These are phyloP conservation scores for Inosperma sp. DNA, from an alignment of 768 basidiomycete genomes.

Conservation along the genomic window DNA sequence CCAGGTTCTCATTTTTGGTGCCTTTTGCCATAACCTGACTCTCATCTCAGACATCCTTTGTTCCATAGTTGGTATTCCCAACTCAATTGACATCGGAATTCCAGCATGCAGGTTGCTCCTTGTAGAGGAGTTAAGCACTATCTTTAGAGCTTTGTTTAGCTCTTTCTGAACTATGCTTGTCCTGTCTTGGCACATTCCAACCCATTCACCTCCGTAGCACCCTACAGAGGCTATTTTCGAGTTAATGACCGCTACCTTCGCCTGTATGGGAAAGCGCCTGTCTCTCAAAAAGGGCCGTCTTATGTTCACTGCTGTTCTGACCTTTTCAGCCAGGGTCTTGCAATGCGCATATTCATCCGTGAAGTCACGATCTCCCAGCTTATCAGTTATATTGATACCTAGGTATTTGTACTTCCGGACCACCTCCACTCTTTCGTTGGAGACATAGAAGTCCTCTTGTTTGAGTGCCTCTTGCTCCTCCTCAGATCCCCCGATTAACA, in stretches of 20 bases:
- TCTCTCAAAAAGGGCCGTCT: neutral
- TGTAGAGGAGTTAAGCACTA: neutral
- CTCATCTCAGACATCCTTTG: neutral
- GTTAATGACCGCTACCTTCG: neutral
- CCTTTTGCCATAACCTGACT: neutral
- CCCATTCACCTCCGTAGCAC: constrained; percentile 1
- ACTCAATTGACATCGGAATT: neutral
- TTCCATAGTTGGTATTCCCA: neutral
- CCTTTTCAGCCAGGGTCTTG: neutral
- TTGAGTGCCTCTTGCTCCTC: neutral
- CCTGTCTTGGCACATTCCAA: neutral
- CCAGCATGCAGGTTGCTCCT: neutral
- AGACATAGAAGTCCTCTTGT: neutral
- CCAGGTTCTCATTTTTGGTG: constrained; percentile 1
- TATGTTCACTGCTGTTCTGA: neutral
- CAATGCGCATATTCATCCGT: neutral
- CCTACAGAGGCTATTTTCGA: neutral
- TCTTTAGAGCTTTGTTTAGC: neutral
- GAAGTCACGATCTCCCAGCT: neutral
- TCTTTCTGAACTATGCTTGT: neutral
- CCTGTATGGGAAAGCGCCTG: neutral
- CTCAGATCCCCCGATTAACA: neutral
- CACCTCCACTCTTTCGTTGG: neutral
- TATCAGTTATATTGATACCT: neutral
- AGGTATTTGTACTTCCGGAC: neutral